Evolutionary conservation across 176 grass and related monocot species (phyloP).

Genomic region (Poa pratensis): DNA sequence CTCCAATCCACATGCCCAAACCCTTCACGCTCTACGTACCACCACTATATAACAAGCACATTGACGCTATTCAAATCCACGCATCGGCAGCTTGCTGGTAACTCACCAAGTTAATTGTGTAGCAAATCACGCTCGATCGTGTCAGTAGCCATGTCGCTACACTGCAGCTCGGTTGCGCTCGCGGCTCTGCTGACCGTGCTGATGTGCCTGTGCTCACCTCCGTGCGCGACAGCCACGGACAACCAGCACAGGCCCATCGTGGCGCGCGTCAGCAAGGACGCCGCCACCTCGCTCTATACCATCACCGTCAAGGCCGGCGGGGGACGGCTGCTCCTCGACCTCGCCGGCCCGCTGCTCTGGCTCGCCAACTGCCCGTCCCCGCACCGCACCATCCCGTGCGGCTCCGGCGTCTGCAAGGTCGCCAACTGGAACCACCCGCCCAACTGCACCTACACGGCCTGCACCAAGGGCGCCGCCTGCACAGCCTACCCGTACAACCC

Average conservation of each 20-base stretch:
- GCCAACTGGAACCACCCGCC: neutral
- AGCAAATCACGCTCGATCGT: neutral
- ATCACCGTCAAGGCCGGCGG: slow-evolving; percentile 36
- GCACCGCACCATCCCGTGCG: slow-evolving; percentile 27
- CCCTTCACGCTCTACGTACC: no score
- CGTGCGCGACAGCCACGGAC: neutral
- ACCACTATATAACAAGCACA: neutral
- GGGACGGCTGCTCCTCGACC: slow-evolving; percentile 31
- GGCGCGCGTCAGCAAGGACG: slow-evolving; percentile 23
- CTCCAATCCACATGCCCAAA: neutral
- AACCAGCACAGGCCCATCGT: slow-evolving; percentile 3
- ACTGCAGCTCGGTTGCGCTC: neutral
- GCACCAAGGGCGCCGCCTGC: slow-evolving; percentile 3
- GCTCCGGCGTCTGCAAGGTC: neutral
- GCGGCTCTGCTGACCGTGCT: neutral
- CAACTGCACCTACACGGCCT: neutral
- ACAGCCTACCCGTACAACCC: slow-evolving; percentile 36
- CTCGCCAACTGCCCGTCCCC: slow-evolving; percentile 21
- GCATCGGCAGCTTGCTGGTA: neutral
- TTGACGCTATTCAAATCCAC: neutral
- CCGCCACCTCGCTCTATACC: slow-evolving; percentile 33
- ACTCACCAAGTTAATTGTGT: neutral
- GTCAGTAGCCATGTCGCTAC: neutral
- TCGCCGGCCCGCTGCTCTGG: slow-evolving; percentile 39
- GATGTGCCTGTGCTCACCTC: neutral